Percentiles rank a stretch among this genome's conserved stretches.
phyloP scores from a whole-genome alignment of 257 asterid genomes.

The Linaria vulgaris region DNA sequence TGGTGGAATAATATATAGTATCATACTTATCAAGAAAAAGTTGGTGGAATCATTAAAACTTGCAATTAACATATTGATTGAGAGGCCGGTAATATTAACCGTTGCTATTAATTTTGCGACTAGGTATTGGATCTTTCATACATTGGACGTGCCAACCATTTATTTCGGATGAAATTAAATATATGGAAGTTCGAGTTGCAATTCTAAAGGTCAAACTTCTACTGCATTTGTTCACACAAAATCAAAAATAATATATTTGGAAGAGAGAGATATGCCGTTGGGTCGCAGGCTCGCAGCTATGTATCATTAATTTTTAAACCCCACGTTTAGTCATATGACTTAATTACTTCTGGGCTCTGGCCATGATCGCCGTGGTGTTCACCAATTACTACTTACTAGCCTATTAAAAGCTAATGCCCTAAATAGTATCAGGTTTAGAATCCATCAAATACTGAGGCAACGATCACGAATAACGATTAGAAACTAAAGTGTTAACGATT shows the following conservation, averaged over 20 bases:
- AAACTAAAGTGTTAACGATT: too few species aligned
- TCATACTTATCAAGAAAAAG: too few species aligned
- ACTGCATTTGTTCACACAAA: neutral
- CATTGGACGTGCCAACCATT: slow-evolving; percentile 4
- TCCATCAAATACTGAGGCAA: too few species aligned
- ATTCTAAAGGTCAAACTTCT: too few species aligned
- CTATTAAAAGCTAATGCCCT: too few species aligned
- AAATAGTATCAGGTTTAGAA: too few species aligned
- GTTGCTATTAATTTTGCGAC: neutral
- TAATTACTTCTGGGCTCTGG: neutral
- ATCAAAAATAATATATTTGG: neutral
- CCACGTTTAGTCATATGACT: slow-evolving; percentile 1
- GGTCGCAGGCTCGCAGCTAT: neutral
- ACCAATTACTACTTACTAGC: too few species aligned
- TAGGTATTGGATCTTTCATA: neutral
- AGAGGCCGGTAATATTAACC: neutral
- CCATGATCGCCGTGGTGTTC: too few species aligned
- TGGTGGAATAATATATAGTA: too few species aligned
- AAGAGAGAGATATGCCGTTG: slow-evolving; percentile 5
- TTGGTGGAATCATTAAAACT: neutral
- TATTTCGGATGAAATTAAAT: too few species aligned
- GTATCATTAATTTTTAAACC: slow-evolving; percentile 6
- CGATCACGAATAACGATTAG: too few species aligned
- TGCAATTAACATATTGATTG: neutral
- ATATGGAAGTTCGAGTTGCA: too few species aligned